Evolutionary conservation across 2,329 filamentous ascomycete genomes (phyloP), one percentile per base, ranked within the genome.

Genomic region (Pezicula carpinea): DNA sequence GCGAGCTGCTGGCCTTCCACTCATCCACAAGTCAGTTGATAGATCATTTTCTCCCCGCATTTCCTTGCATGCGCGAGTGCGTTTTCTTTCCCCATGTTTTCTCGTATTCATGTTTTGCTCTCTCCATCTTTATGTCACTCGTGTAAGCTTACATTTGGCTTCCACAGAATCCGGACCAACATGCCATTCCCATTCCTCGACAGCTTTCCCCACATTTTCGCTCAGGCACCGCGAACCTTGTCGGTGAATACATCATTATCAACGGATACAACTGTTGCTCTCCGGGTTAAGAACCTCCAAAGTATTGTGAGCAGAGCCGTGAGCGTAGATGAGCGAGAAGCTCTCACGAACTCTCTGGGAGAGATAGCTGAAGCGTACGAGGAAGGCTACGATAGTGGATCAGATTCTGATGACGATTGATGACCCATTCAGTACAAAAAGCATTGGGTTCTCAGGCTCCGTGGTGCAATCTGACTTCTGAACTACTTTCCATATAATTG

Each of bases 361-460:
- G 85, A 87, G 50, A 83, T 97, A 59, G 85, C 86, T 1, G 91
- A 96, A 60, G 87, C 87, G 50, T 97, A 96, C 64, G 83, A 89
- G 56, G 88, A 93, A 51, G 89, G 89, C 1, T 96, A 89, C 87
- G 83, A 82, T 11, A 89, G 85, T 59, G 89, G 83, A 19, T 85
- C 80, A 48, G 86, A 88, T 56, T 76, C 82, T 7, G 83, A 89
- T 48, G 84, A 89, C 51, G 60, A 64, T 46, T 62, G 49, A 60
- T 32, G 36, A 43, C 17, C 35, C 11, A 21, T 18, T 38, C 5
- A 8, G 10, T 38, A 14, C 7, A 4, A 11, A 35, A 35, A 18
- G 33, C 14, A 7, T 35, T 10, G 11, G 11, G 23, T 26, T 10
- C n/a, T n/a, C n/a, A n/a, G n/a, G n/a, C n/a, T n/a, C n/a, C 23